These are phyloP conservation scores for Termitomyces sp. DNA, from an alignment of 768 basidiomycete genomes.

Conservation along the genomic window DNA sequence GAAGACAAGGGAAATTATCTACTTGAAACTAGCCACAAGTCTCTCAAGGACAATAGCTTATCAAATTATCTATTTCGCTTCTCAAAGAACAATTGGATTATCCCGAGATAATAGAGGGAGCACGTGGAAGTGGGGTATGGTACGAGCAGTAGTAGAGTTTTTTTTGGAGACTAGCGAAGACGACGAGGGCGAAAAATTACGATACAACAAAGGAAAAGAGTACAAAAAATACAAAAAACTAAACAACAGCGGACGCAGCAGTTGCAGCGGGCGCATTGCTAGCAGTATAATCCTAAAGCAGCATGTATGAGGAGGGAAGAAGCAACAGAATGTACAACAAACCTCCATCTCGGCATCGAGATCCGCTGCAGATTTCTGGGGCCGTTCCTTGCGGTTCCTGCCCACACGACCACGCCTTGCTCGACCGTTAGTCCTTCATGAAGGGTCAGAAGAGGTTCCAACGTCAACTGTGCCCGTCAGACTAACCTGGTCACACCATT, in stretches of 20 bases:
- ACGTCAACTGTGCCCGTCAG: background rate
- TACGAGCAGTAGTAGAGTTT: background rate
- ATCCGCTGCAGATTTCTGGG: conserved; percentile 79
- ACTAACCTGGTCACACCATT: conserved; percentile 28
- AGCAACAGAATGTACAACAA: conserved; percentile 7
- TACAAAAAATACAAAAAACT: conserved; percentile 13
- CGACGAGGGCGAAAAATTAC: conserved; percentile 9
- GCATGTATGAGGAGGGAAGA: background rate
- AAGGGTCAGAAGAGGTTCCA: conserved; percentile 1
- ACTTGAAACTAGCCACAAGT: background rate
- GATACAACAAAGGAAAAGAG: conserved; percentile 10
- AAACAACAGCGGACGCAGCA: conserved; percentile 17
- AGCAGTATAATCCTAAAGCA: conserved; percentile 60
- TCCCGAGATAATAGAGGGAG: background rate
- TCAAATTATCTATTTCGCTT: background rate
- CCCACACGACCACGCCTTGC: conserved; percentile 43
- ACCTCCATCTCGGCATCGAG: conserved; percentile 99
- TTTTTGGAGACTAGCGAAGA: conserved; percentile 8
- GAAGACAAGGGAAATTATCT: background rate
- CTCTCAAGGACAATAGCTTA: conserved; percentile 4
- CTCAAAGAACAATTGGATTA: conserved; percentile 1
- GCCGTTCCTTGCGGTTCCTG: conserved; percentile 51
- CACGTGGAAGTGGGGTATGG: conserved; percentile 1
- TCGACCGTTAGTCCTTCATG: conserved; percentile 26
- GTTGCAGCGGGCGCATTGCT: conserved; percentile 45